Evolutionary conservation across 371 early-diverging fungal genomes (phyloP), one percentile per base, ranked within the genome.

Genomic region (Furculomyces boomerangus): DNA sequence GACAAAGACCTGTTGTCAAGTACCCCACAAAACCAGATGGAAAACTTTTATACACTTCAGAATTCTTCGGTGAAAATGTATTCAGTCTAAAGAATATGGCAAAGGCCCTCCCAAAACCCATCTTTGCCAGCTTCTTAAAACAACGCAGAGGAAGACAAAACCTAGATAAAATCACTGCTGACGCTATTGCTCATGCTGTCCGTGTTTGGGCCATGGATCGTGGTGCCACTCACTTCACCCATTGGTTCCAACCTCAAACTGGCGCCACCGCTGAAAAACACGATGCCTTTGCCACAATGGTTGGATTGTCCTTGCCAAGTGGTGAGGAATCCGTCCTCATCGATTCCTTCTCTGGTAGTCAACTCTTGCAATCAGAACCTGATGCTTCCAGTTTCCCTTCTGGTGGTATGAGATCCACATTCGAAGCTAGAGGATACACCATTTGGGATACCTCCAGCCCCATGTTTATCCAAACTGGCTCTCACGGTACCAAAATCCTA

Each of bases 191-290:
- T 27, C 95, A 97, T 67, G 94, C 95, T 25, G 95, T 83, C 59
- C 81, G 90, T 47, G 83, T 91, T 50, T 97, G 98, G 98, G 90
- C 95, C 58, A 83, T 88, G 85, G 88, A 92, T 63, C 80, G 81
- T 50, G 82, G 82, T 41, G 93, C 93, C 39, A 91, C 91, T 49
- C 96, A 98, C 75, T 98, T 91, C 68, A 93, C 94, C 31, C 98
- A 98, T 73, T 94, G 94, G 94, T 98, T 98, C 83, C 98, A 98
- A 75, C 98, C 96, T 58, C 86, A 90, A 78, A 98, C 93, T 18
- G 95, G 87, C 56, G 77, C 90, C 50, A 98, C 96, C 48, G 98
- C 98, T 57, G 94, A 94, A 75, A 98, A 98, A 80, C 98, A 98
- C 73, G 96, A 98, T 76, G 80, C 88, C 47, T 97, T 97, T 81